Evolutionary conservation across 78 protist genomes (phyloP).

Genomic region (Dictyostelium citrinum): DNA sequence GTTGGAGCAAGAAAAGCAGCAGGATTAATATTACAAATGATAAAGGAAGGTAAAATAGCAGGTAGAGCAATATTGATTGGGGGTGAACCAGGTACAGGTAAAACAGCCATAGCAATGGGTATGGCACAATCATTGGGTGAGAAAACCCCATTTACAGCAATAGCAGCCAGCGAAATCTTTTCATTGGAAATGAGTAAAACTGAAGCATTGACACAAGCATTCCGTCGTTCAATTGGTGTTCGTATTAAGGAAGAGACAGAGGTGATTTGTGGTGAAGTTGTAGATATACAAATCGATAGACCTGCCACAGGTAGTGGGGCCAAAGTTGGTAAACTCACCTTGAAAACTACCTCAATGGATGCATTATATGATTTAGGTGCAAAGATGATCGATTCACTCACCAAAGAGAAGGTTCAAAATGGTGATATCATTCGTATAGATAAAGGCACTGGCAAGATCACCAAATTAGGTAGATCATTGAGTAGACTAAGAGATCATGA

Average conservation of each 20-base stretch:
- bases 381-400: constrained; percentile 99
- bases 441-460: constrained; percentile 97
- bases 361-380: constrained; percentile 98
- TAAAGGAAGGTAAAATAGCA: constrained; percentile 96
- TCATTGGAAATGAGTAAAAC: constrained; percentile 99
- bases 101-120: constrained; percentile 99
- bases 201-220: constrained; percentile 98
- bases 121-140: constrained; percentile 92
- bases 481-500: constrained; percentile 96
- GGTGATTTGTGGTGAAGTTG: constrained; percentile 99
- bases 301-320: constrained; percentile 85
- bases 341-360: constrained; percentile 99
- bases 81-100: constrained; percentile 99
- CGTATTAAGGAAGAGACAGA: constrained; percentile 99
- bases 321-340: constrained; percentile 96
- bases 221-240: constrained; percentile 97
- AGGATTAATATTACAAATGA: constrained; percentile 95
- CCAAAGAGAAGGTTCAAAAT: constrained; percentile 95
- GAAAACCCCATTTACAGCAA: constrained; percentile 94
- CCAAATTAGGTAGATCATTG: constrained; percentile 96
- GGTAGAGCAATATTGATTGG: constrained; percentile 98
- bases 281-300: constrained; percentile 93
- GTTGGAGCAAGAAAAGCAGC: constrained; percentile 94
- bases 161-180: constrained; percentile 97
- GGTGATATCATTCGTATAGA: constrained; percentile 98